phyloP scores from a whole-genome alignment of 1,284 basidiomycete genomes.

The Ceratobasidium sp. region DNA sequence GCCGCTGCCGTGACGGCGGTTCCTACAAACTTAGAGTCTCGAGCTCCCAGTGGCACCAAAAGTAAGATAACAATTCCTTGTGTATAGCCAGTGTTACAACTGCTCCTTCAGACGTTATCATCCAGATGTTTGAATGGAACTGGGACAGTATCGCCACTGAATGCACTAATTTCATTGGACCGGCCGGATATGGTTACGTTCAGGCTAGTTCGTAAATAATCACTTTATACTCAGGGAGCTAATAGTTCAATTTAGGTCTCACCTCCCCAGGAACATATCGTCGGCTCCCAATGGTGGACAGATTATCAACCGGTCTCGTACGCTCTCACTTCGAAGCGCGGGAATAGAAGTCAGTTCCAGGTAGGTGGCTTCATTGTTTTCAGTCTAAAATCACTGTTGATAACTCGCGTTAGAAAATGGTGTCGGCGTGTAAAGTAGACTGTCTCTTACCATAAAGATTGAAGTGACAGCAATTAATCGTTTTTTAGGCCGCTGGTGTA shows the following conservation, averaged over 20 bases:
- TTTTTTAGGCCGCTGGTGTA: constrained; percentile 47
- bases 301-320: constrained; percentile 44
- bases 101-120: constrained; percentile 35
- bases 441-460: not conserved
- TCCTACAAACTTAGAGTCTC: not conserved
- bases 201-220: constrained; percentile 51
- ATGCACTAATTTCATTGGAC: constrained; percentile 43
- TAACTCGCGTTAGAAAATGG: constrained; percentile 46
- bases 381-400: not conserved
- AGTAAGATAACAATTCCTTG: not conserved
- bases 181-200: constrained; percentile 46
- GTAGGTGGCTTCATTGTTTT: not conserved
- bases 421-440: constrained; percentile 31
- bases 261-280: constrained; percentile 26
- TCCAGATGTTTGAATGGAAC: constrained; percentile 46
- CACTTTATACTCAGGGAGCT: constrained; percentile 28
- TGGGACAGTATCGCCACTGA: constrained; percentile 46
- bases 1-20: not conserved
- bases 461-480: not conserved
- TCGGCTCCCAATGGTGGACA: not conserved
- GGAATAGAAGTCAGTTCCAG: constrained; percentile 49
- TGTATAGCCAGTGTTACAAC: too few species aligned
- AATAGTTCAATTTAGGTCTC: not conserved
- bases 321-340: constrained; percentile 50
- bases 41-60: constrained; percentile 11